Conservation (phyloP, 2,329 filamentous ascomycete genomes). For the Fusarium fujikuroi region DNA sequence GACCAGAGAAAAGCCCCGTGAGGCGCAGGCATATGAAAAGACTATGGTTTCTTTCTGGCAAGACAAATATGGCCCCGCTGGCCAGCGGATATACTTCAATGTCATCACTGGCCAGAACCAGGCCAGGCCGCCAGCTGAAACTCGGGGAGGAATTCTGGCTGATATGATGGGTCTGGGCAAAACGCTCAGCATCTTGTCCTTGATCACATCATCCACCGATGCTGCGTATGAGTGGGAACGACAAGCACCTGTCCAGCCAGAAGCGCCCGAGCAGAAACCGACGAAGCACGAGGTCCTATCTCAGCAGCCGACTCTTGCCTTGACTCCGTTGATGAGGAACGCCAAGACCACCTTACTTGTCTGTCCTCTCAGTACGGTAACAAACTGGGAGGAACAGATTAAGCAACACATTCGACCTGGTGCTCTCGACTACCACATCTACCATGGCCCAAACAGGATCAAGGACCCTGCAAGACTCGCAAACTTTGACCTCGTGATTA, state of each 20-base stretch:
- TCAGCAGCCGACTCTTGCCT: conserved; percentile 55
- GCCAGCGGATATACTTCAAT: conserved; percentile 77
- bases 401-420: conserved; percentile 77
- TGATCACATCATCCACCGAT: conserved; percentile 74
- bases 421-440: conserved; percentile 79
- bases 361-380: conserved; percentile 88
- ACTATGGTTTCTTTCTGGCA: conserved; percentile 83
- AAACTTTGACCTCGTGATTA: conserved; percentile 85
- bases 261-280: conserved; percentile 53
- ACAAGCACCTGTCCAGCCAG: conserved; percentile 62
- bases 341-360: conserved; percentile 85
- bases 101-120: conserved; percentile 82
- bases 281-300: conserved; percentile 46
- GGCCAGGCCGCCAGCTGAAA: conserved; percentile 69
- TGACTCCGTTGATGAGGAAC: conserved; percentile 70
- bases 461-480: conserved; percentile 75
- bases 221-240: conserved; percentile 72
- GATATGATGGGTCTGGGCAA: conserved; percentile 94
- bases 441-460: conserved; percentile 83
- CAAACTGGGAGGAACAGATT: conserved; percentile 95
- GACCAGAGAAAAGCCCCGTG: conserved; percentile 75
- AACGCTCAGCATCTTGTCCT: conserved; percentile 84
- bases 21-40: conserved; percentile 67
- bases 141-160: conserved; percentile 78
- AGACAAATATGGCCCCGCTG: conserved; percentile 59